Conservation (phyloP, 768 basidiomycete genomes). For the Candolleomyces efflorescens region DNA sequence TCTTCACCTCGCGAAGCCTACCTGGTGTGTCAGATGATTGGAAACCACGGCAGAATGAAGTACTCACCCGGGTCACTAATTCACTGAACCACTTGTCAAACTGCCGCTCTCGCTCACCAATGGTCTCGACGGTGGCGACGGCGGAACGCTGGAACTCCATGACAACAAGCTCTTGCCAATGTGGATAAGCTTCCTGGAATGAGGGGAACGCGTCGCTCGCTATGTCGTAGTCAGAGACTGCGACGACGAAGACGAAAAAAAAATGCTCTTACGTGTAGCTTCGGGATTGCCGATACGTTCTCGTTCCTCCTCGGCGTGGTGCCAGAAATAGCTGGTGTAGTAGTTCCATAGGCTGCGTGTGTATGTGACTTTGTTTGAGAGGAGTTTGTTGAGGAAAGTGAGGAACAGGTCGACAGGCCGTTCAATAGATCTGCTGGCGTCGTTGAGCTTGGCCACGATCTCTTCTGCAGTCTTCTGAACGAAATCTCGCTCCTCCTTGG, state of each 20-base stretch:
- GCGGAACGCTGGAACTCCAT: background rate
- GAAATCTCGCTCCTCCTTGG: background rate
- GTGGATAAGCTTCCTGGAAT: background rate
- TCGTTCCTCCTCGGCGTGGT: background rate
- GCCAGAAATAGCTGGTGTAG: background rate
- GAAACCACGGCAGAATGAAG: background rate
- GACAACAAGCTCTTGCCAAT: background rate
- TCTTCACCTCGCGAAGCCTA: background rate
- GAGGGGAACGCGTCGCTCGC: background rate
- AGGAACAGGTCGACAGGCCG: background rate
- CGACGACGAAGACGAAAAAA: background rate
- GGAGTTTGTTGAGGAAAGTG: background rate
- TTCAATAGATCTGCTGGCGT: background rate
- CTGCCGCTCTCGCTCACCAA: background rate
- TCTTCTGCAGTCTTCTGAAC: background rate
- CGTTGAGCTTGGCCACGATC: background rate
- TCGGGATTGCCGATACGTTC: background rate
- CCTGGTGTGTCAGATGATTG: background rate
- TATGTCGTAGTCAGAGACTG: background rate
- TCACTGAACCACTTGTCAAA: background rate
- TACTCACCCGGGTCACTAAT: too few species aligned
- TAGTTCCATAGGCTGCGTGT: background rate
- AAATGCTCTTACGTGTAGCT: background rate
- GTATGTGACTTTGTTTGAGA: background rate
- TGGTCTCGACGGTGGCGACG: background rate